phyloP scores from a whole-genome alignment of 2,329 filamentous ascomycete species.

The Lachnellula subtilissima region DNA sequence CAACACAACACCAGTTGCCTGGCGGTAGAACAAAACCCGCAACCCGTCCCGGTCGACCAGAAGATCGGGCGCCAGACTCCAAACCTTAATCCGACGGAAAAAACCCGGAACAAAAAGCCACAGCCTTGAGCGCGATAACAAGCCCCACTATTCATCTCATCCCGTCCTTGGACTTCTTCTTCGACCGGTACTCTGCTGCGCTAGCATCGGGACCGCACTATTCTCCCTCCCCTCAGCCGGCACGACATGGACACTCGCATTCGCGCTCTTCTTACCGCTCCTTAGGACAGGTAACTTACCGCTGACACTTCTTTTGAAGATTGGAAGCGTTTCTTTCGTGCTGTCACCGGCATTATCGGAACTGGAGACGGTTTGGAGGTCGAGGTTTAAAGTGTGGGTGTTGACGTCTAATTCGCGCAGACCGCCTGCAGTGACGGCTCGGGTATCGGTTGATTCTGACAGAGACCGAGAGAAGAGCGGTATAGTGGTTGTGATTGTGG shows the following conservation, averaged over 20 bases:
- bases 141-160: not conserved
- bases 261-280: conserved; percentile 32
- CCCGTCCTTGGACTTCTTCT: conserved; percentile 27
- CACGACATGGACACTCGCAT: conserved; percentile 27
- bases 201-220: conserved; percentile 10
- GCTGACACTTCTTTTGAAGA: conserved; percentile 29
- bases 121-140: too few relatives aligned
- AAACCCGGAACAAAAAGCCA: too few relatives aligned
- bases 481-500: conserved; percentile 10
- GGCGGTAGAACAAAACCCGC: too few relatives aligned
- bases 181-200: conserved; percentile 26
- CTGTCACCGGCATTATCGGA: not conserved
- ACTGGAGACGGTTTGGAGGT: conserved; percentile 10
- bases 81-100: too few relatives aligned
- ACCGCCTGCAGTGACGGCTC: conserved; percentile 35
- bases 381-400: conserved; percentile 29
- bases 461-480: conserved; percentile 4
- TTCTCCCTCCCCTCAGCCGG: conserved; percentile 43
- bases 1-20: too few relatives aligned
- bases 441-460: conserved; percentile 11
- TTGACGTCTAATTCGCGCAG: conserved; percentile 47
- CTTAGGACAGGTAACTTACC: conserved; percentile 40
- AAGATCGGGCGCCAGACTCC: too few relatives aligned
- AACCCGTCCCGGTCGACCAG: too few relatives aligned
- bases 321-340: conserved; percentile 13